phyloP scores from a whole-genome alignment of 768 basidiomycete species.

The Hypsizygus marmoreus region DNA sequence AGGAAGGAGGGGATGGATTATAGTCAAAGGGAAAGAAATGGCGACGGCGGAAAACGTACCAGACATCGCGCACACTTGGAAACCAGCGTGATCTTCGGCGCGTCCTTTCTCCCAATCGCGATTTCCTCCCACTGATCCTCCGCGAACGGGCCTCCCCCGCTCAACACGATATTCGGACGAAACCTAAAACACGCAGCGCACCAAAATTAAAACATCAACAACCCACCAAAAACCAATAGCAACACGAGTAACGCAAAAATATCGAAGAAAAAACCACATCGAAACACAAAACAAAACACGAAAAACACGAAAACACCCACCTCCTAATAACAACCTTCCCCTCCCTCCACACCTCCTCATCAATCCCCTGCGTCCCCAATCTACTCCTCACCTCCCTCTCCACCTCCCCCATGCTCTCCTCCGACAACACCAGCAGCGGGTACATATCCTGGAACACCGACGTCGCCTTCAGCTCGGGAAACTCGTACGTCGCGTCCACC shows the following conservation, averaged over 20 bases:
- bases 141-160: slow-evolving; percentile 67
- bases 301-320: slow-evolving; percentile 8
- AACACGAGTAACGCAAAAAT: background rate
- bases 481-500: slow-evolving; percentile 51
- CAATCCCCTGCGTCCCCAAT: slow-evolving; percentile 35
- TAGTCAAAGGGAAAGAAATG: slow-evolving; percentile 1
- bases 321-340: slow-evolving; percentile 11
- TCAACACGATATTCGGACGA: slow-evolving; percentile 74
- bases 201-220: slow-evolving; percentile 4
- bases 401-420: slow-evolving; percentile 61
- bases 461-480: slow-evolving; percentile 58
- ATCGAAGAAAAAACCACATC: background rate
- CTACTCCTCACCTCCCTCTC: slow-evolving; percentile 47
- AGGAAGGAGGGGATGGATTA: slow-evolving; percentile 1
- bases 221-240: too few relatives aligned
- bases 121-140: slow-evolving; percentile 75
- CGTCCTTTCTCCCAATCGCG: slow-evolving; percentile 42
- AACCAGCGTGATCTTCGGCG: slow-evolving; percentile 57
- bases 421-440: slow-evolving; percentile 66
- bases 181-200: slow-evolving; percentile 46
- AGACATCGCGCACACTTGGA: slow-evolving; percentile 72
- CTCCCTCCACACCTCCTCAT: slow-evolving; percentile 17
- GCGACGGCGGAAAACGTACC: slow-evolving; percentile 40
- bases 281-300: background rate
- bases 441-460: slow-evolving; percentile 71